Evolutionary conservation across 305 asterid genomes (phyloP), one percentile per base, ranked within the genome.

Genomic region (Solanum hybrid): DNA sequence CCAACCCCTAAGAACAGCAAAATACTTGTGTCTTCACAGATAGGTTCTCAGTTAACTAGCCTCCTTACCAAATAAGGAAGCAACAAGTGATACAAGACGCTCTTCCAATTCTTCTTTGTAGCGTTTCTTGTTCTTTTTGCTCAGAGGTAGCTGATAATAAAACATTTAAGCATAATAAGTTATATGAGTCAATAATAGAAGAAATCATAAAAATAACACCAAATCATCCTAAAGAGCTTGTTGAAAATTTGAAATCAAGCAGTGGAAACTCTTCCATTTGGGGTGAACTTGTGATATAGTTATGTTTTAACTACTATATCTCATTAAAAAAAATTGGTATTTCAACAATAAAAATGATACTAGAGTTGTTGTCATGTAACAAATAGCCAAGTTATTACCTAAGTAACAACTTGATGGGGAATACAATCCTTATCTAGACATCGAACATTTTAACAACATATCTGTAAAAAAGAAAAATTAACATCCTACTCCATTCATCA

Each of bases 51-150:
- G 89, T 73, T 81, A 90, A 92, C 90, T 77, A 91, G 91, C 90
- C 90, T 89, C 89, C 98, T 93, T 95, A 97, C 99, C 99, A 93
- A 97, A 95, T 90, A 97, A 93, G 82, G 99, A 97, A 79, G 99
- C 98, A 92, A 97, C 92, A 24, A 97, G 91, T 5, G 99, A 97
- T 87, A 97, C 91, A 89, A 97, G 98, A 64, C 98, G 99, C 92
- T 97, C 99, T 91, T 97, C 99, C 78, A 94, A 78, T 92, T 97
- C 99, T 94, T 97, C 99, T 89, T 94, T 94, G 60, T 78, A 91
- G 84, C 95, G 91, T 88, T 90, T 96, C 97, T 95, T 97, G 95
- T 95, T 95, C 94, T 96, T 97, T 95, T 97, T 96, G 96, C 94
- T 95, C 92, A 95, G 91, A 89, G 99, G 98, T 92, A 95, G 88